Base-by-base conservation (phyloP, 805 yeast species). In the Ogataea ramenticola region DNA sequence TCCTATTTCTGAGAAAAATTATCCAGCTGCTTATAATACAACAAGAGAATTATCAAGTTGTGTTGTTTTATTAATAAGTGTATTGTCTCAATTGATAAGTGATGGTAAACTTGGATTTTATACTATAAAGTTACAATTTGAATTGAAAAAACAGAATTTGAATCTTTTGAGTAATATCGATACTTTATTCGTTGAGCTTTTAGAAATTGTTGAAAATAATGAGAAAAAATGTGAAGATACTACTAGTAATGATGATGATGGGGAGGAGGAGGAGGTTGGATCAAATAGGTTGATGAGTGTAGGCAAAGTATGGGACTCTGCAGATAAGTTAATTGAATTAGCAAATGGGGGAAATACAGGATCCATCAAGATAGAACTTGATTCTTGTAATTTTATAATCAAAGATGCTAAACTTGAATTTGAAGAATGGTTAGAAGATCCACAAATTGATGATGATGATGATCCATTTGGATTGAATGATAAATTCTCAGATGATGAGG, bases 241-340 rank as follows among this genome's bases (percentile, higher is more conserved):
- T 7, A 7, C 27, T n/a, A n/a, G n/a, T n/a, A n/a, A n/a, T n/a
- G n/a, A 35, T 12, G 11, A 43, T 4, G 44, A 40, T 1, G 46
- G 37, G 1, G 47, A 44, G 3, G 52, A 56, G 10, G 55, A 53
- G 3, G 58, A 59, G 3, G 54, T 52, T 14, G 52, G 53, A 4
- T 64, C 65, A 29, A 69, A 64, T 3, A 68, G 90, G 52, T 62
- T 86, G 27, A 62, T 77, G 1, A 67, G 77, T 0, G 75, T 85
- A 19, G 93, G 89, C 15, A 73, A 74, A 55, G 67, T 86, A 4
- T 86, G 95, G 95, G 70, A 77, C n/a, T 59, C 66, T 30, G 82
- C 89, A 57, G 85, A 80, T 44, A 52, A 56, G 0, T 42, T 84
- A 9, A 58, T 62, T 11, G 57, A 61, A 9, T 55, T 75, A 17